Percentiles rank a stretch among this genome's conserved stretches.
These are phyloP conservation scores for Anastatica hierochuntica DNA, from an alignment of 345 rosid species.

Conservation along the genomic window DNA sequence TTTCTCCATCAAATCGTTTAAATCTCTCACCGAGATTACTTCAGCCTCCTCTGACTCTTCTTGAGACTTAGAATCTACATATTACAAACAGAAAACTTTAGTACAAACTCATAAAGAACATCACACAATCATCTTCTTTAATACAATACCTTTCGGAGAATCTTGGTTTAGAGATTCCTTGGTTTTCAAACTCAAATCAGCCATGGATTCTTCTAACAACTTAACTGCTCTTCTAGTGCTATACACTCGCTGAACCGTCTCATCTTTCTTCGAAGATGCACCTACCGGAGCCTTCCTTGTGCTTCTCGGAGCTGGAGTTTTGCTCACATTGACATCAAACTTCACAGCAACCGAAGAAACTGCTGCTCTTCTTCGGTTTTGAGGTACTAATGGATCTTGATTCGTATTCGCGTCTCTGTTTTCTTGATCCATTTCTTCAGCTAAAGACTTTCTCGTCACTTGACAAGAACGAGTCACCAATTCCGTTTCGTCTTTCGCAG, in stretches of 20 bases:
- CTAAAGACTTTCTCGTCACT: slow-evolving; percentile 22
- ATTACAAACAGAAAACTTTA: slow-evolving; percentile 1
- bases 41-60: slow-evolving; percentile 9
- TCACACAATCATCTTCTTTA: neutral
- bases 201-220: slow-evolving; percentile 55
- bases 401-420: slow-evolving; percentile 24
- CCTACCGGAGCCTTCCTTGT: slow-evolving; percentile 25
- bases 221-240: slow-evolving; percentile 66
- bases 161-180: slow-evolving; percentile 12
- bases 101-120: neutral
- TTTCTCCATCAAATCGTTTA: slow-evolving; percentile 21
- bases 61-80: slow-evolving; percentile 21
- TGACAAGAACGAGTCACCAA: slow-evolving; percentile 36
- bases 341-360: slow-evolving; percentile 26
- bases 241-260: slow-evolving; percentile 35
- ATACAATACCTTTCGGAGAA: neutral
- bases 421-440: slow-evolving; percentile 36
- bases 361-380: slow-evolving; percentile 29
- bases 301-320: slow-evolving; percentile 24
- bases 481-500: slow-evolving; percentile 29
- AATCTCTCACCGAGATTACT: slow-evolving; percentile 17
- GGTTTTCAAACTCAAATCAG: slow-evolving; percentile 41
- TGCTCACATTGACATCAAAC: slow-evolving; percentile 18
- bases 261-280: slow-evolving; percentile 14
- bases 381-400: too few relatives aligned